Percentiles rank a stretch among this genome's conserved stretches.
phyloP scores from a whole-genome alignment of 2,329 filamentous ascomycete genomes.

The Penicillium sumatraense region DNA sequence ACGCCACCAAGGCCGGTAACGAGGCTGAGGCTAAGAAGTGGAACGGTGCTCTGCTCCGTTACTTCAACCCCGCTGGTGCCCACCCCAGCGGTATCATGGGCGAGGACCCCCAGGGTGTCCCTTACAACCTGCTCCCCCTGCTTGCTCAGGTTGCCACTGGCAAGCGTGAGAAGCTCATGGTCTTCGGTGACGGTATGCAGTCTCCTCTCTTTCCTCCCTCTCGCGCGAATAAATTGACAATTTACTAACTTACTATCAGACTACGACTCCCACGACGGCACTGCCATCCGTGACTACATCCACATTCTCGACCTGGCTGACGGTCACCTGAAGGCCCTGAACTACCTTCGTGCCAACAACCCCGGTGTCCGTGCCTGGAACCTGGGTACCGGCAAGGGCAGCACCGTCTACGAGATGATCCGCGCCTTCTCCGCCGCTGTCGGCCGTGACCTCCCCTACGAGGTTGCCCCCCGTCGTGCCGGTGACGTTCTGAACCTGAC shows the following conservation, averaged over 20 bases:
- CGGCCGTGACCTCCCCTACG: constrained; percentile 82
- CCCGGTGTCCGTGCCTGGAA: constrained; percentile 97
- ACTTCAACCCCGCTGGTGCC: constrained; percentile 96
- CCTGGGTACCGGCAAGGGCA: constrained; percentile 89
- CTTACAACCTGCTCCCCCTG: constrained; percentile 92
- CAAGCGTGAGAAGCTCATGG: constrained; percentile 88
- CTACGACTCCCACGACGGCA: constrained; percentile 65
- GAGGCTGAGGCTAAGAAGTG: constrained; percentile 72
- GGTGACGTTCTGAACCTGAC: constrained; percentile 96
- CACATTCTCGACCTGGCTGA: constrained; percentile 56
- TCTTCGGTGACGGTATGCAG: constrained; percentile 87
- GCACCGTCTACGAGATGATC: constrained; percentile 97
- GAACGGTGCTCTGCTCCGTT: constrained; percentile 91
- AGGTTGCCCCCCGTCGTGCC: constrained; percentile 78
- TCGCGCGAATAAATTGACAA: not conserved
- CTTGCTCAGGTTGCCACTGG: constrained; percentile 95
- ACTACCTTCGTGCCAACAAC: constrained; percentile 56
- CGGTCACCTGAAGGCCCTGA: constrained; percentile 70
- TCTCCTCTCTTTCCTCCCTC: not conserved
- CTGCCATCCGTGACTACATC: constrained; percentile 76
- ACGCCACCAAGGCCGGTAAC: constrained; percentile 78
- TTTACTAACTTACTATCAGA: constrained; percentile 57
- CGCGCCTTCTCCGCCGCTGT: constrained; percentile 89
- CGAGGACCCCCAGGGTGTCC: constrained; percentile 93
- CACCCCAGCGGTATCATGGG: constrained; percentile 98